A percentile compares a stretch with the other conserved stretches of the same genome.
phyloP scores from a whole-genome alignment of 2,329 filamentous ascomycete species.

The Clonostachys byssicola region DNA sequence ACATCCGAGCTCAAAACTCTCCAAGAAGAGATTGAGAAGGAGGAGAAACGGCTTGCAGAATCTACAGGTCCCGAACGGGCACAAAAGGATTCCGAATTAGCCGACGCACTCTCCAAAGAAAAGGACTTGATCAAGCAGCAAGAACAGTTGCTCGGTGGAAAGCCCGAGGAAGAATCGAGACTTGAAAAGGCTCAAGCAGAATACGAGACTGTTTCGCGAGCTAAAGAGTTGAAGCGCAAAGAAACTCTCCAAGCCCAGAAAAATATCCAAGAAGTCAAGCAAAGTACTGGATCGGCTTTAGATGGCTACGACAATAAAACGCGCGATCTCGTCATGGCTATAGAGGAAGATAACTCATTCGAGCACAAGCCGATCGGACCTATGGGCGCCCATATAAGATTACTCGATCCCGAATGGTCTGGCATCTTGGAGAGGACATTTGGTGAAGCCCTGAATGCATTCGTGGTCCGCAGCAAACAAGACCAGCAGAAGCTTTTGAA shows the following conservation, averaged over 20 bases:
- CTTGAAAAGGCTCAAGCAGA: too few species aligned
- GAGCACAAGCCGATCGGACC: conserved; percentile 74
- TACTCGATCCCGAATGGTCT: conserved; percentile 80
- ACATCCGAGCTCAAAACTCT: conserved; percentile 39
- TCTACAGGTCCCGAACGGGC: conserved; percentile 67
- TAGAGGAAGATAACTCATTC: conserved; percentile 67
- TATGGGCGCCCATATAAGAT: conserved; percentile 70
- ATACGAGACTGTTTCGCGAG: background rate
- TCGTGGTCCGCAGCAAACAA: conserved; percentile 73
- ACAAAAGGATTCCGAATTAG: conserved; percentile 53
- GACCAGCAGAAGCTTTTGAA: conserved; percentile 67
- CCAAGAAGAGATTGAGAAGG: conserved; percentile 44
- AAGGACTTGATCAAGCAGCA: conserved; percentile 4
- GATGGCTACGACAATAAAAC: conserved; percentile 63
- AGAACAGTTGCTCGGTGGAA: background rate
- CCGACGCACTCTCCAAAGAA: conserved; percentile 17
- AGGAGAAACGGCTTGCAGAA: conserved; percentile 59
- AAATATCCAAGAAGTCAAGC: conserved; percentile 44
- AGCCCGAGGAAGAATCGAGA: background rate
- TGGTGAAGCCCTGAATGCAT: conserved; percentile 66
- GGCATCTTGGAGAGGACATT: conserved; percentile 75
- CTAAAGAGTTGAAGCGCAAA: conserved; percentile 37
- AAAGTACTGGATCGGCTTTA: conserved; percentile 51
- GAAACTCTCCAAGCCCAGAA: conserved; percentile 50
- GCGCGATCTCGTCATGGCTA: conserved; percentile 59